These are phyloP conservation scores for Myxozyma melibiosi DNA, from an alignment of 805 yeast genomes.

Conservation along the genomic window DNA sequence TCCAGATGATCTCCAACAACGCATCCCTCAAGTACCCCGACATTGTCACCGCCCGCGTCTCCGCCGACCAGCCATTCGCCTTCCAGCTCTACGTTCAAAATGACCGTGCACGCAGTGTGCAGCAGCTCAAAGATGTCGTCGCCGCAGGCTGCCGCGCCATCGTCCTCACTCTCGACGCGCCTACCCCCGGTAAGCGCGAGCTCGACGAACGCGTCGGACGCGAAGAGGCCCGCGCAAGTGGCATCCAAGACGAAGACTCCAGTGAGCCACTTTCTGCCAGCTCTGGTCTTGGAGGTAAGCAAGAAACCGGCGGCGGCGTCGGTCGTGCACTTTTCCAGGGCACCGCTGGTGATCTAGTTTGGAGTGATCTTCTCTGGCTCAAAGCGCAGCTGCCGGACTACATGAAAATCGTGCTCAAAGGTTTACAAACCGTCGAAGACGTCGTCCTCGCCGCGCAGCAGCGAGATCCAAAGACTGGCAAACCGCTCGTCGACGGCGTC, in stretches of 20 bases:
- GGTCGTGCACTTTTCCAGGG: constrained; percentile 40
- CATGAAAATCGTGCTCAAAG: constrained; percentile 33
- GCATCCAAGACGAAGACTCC: constrained; percentile 5
- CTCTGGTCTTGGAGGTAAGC: constrained; percentile 29
- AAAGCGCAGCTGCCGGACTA: constrained; percentile 30
- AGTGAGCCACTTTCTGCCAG: constrained; percentile 26
- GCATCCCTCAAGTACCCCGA: constrained; percentile 49
- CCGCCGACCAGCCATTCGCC: constrained; percentile 48
- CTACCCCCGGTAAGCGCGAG: constrained; percentile 55
- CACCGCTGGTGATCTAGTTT: constrained; percentile 33
- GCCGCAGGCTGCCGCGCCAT: constrained; percentile 48
- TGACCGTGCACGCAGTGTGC: constrained; percentile 42
- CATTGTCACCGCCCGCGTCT: constrained; percentile 43
- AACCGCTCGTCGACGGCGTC: constrained; percentile 50
- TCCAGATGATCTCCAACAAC: constrained; percentile 53
- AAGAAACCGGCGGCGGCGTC: constrained; percentile 43
- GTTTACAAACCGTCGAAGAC: constrained; percentile 36
- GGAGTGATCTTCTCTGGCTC: constrained; percentile 34
- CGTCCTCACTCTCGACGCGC: constrained; percentile 57
- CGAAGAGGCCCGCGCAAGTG: constrained; percentile 34
- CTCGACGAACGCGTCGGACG: constrained; percentile 47
- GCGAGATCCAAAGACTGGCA: constrained; percentile 19
- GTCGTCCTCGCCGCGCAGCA: constrained; percentile 32
- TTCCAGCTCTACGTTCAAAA: constrained; percentile 53
- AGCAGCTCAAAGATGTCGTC: constrained; percentile 47